Conservation (phyloP, 805 yeast genomes). For the Tetrapisispora namnaoensis region DNA sequence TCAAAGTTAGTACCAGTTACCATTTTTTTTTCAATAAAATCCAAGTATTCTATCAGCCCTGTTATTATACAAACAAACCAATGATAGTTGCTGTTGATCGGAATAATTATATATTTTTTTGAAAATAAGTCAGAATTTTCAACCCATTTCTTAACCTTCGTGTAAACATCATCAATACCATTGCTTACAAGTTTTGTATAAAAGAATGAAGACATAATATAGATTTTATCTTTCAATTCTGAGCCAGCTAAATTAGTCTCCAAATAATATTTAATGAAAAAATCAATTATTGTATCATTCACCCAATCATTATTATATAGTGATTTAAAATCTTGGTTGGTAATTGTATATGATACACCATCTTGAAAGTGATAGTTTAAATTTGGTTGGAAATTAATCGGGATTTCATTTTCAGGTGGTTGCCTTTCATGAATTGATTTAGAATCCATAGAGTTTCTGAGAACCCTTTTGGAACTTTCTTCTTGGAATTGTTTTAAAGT, state of each 20-base stretch:
- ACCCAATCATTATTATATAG: constrained; percentile 77
- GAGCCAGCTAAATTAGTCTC: constrained; percentile 26
- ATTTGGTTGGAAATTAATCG: constrained; percentile 31
- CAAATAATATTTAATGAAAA: constrained; percentile 56
- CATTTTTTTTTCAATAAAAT: neutral
- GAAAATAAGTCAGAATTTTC: constrained; percentile 51
- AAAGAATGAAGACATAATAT: constrained; percentile 75
- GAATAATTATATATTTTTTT: constrained; percentile 57
- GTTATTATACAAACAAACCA: constrained; percentile 79
- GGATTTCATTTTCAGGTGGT: constrained; percentile 10
- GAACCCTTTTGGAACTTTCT: neutral
- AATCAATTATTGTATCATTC: constrained; percentile 81
- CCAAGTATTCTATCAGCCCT: constrained; percentile 28
- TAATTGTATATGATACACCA: constrained; percentile 45
- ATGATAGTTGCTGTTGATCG: constrained; percentile 72
- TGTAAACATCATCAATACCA: constrained; percentile 34
- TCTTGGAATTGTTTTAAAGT: too few relatives aligned
- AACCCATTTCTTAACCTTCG: constrained; percentile 70
- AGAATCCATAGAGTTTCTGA: neutral
- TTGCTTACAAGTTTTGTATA: constrained; percentile 50
- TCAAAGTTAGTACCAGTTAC: neutral
- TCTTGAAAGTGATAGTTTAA: constrained; percentile 45
- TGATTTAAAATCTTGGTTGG: constrained; percentile 67
- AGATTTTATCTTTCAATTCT: constrained; percentile 29
- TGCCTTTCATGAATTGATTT: neutral